These are phyloP conservation scores for Metarhizium rileyi DNA, from an alignment of 2,329 filamentous ascomycete genomes.

Conservation along the genomic window DNA sequence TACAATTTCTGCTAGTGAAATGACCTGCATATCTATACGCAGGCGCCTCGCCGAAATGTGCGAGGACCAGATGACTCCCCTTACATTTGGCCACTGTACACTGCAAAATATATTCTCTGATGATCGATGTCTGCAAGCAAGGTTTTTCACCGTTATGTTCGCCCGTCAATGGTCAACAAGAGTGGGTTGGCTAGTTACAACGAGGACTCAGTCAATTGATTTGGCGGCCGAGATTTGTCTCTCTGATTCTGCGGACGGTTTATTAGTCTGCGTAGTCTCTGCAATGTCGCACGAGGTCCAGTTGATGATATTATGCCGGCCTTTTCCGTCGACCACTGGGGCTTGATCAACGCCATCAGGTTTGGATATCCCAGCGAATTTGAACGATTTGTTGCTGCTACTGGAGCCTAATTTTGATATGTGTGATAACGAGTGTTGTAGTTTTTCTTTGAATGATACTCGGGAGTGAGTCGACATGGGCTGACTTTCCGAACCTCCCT, in stretches of 20 bases:
- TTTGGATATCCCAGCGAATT: neutral
- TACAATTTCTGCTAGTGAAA: neutral
- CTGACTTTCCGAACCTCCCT: neutral
- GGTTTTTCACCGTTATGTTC: neutral
- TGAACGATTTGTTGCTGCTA: neutral
- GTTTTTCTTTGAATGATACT: conserved; percentile 1
- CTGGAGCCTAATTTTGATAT: conserved; percentile 1
- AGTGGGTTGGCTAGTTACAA: neutral
- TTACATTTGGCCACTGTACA: neutral
- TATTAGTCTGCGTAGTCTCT: neutral
- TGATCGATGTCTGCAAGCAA: neutral
- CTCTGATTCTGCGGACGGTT: neutral
- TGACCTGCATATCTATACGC: neutral
- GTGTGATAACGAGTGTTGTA: conserved; percentile 5
- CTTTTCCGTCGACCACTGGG: neutral
- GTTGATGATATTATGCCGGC: neutral
- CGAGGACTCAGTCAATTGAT: neutral
- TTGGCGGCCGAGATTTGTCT: neutral
- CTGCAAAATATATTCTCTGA: neutral
- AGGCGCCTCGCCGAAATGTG: neutral
- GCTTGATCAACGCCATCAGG: neutral
- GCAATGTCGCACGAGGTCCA: neutral
- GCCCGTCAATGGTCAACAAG: neutral
- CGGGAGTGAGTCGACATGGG: neutral
- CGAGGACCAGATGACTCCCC: neutral